Conservation (phyloP, 169 alveolate genomes). For the Plasmodium inui region DNA sequence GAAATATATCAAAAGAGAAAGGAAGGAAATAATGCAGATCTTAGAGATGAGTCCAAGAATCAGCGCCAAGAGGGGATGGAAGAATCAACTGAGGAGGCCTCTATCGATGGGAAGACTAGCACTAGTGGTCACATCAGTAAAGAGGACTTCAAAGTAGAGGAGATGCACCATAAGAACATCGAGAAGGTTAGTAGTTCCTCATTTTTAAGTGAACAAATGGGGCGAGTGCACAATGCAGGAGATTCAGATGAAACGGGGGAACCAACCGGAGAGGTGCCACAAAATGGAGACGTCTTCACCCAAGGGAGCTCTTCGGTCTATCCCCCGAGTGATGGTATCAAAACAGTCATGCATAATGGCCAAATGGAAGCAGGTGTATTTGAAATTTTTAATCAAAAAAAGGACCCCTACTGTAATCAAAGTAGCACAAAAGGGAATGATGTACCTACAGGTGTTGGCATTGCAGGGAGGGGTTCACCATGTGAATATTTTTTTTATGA, state of each 20-base stretch:
- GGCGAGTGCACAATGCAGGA: not conserved
- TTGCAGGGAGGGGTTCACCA: not conserved
- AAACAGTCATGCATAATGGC: not conserved
- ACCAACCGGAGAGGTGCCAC: not conserved
- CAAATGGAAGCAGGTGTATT: not conserved
- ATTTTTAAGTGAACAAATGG: not conserved
- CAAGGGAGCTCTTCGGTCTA: not conserved
- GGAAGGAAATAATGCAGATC: not conserved
- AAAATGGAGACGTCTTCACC: not conserved
- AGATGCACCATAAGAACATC: not conserved
- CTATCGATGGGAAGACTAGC: not conserved
- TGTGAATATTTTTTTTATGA: not conserved
- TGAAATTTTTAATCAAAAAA: not conserved
- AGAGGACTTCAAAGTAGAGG: not conserved
- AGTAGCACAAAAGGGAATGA: not conserved
- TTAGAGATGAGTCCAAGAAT: not conserved
- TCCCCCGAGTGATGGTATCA: not conserved
- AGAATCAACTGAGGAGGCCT: not conserved
- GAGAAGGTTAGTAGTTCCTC: not conserved
- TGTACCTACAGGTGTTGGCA: not conserved
- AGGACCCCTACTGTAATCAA: not conserved
- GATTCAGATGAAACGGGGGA: not conserved
- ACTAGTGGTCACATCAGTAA: not conserved
- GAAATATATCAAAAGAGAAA: slow-evolving; percentile 48
- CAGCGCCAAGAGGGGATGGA: not conserved